phyloP scores from a whole-genome alignment of 345 rosid genomes.

The Citrus unshiu region DNA sequence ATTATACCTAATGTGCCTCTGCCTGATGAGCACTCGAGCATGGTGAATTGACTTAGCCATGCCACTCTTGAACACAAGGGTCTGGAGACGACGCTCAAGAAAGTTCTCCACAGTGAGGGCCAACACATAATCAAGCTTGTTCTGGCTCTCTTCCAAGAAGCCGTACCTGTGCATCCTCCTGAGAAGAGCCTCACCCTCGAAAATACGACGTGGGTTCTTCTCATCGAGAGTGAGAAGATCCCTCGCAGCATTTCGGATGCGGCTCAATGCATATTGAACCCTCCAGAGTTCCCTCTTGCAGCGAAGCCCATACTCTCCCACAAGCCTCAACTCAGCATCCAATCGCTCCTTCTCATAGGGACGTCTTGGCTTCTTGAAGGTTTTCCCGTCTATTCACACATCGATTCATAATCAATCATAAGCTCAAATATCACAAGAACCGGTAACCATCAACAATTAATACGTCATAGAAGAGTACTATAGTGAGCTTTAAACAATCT shows the following conservation, averaged over 20 bases:
- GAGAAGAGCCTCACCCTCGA: constrained; percentile 39
- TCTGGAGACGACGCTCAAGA: constrained; percentile 40
- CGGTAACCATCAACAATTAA: neutral
- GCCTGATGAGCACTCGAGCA: constrained; percentile 39
- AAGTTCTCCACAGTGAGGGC: constrained; percentile 41
- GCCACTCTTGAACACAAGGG: constrained; percentile 34
- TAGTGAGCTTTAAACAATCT: neutral
- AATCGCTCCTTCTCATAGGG: constrained; percentile 39
- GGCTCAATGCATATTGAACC: constrained; percentile 39
- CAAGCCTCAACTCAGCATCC: constrained; percentile 32
- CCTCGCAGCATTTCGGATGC: constrained; percentile 37
- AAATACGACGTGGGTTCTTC: constrained; percentile 37
- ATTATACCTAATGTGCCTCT: constrained; percentile 39
- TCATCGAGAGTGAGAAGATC: constrained; percentile 34
- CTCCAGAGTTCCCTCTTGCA: constrained; percentile 44
- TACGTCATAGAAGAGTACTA: neutral
- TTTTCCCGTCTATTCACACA: constrained; percentile 27
- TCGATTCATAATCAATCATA: neutral
- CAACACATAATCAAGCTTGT: constrained; percentile 41
- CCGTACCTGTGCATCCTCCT: constrained; percentile 38
- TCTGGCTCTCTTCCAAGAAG: constrained; percentile 33
- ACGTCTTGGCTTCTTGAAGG: constrained; percentile 38
- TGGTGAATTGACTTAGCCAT: constrained; percentile 33
- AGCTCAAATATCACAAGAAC: neutral
- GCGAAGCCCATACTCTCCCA: constrained; percentile 37